Base-by-base conservation (phyloP, 495 filamentous ascomycete genomes). In the Chaetomium cochliodes region DNA sequence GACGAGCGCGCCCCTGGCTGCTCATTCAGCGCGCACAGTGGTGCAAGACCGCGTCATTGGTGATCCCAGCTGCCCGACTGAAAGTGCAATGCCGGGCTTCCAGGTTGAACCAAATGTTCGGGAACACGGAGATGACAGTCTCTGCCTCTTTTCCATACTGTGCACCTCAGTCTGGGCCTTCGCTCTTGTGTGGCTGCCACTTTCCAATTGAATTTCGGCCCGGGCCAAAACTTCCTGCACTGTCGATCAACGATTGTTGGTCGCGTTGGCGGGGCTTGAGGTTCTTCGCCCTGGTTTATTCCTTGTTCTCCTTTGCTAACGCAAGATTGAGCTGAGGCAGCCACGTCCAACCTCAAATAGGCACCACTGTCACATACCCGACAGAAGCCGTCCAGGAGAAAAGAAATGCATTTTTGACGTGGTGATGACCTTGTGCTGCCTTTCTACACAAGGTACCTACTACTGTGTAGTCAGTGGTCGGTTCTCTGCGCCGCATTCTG, bases 211-310 rank as follows among this genome's bases (percentile, higher is more conserved):
- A 54, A 28, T 28, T 33, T 16, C 13, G 53, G 30, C 53, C 53
- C 18, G 39, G 30, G 30, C 28, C 28, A 30, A 33, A n/a, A 54
- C 16, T 33, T 25, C 12, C 22, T 51, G 49, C 49, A 15, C 9
- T 54, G 51, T 33, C 18, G 51, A 33, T 51, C 26, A 33, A n/a
- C 28, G n/a, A 50, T 50, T 50, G 46, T 54, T 54, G 51, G 50
- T 25, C 25, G 50, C 25, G 50, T 53, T 53, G 50, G 50, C 26
- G 23, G 50, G 51, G 51, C 51, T 20, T 53, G 3, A 2, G 6
- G n/a, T n/a, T 54, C 49, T 26, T 52, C 25, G 20, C 20, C 51
- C 18, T 20, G 51, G 15, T 51, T 51, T 23, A 8, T 15, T 13
- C 9, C 33, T 37, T 37, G 33, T 37, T 25, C 49, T 3, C 49